Percentiles rank a stretch among this genome's conserved stretches.
Conservation (phyloP, 140 eudicot genomes). For the Stevia rebaudiana region DNA sequence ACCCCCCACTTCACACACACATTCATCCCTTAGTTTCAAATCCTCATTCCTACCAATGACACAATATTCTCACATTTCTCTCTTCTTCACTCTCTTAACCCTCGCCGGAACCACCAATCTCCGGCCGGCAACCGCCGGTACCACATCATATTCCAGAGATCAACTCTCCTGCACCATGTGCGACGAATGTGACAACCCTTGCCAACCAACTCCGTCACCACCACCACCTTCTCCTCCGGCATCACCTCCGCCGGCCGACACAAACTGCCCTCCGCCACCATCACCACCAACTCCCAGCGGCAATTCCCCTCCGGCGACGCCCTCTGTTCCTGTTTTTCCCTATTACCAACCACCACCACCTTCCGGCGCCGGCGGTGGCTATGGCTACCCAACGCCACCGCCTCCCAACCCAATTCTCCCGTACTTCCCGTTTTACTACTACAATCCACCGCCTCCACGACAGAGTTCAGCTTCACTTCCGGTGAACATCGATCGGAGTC, state of each 20-base stretch:
- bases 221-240: conserved; percentile 31
- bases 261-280: conserved; percentile 46
- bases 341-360: conserved; percentile 48
- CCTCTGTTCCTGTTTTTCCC: conserved; percentile 30
- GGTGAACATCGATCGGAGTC: not conserved
- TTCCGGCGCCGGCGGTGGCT: conserved; percentile 15
- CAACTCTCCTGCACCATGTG: conserved; percentile 65
- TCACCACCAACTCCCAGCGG: conserved; percentile 16
- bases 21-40: conserved; percentile 11
- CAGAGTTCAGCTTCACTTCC: conserved; percentile 19
- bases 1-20: conserved; percentile 6
- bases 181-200: conserved; percentile 63
- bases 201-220: conserved; percentile 43
- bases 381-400: conserved; percentile 35
- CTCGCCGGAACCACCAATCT: conserved; percentile 5
- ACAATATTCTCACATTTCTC: not conserved
- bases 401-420: conserved; percentile 55
- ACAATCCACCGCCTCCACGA: conserved; percentile 38
- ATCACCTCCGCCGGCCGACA: conserved; percentile 20
- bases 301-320: conserved; percentile 35
- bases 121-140: conserved; percentile 24
- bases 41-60: conserved; percentile 19
- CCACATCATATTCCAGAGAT: conserved; percentile 34
- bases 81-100: conserved; percentile 18
- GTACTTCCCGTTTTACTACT: conserved; percentile 47